A percentile compares a stretch with the other conserved stretches of the same genome.
Conservation (phyloP, 2,329 filamentous ascomycete genomes). For the Ustulina deusta region DNA sequence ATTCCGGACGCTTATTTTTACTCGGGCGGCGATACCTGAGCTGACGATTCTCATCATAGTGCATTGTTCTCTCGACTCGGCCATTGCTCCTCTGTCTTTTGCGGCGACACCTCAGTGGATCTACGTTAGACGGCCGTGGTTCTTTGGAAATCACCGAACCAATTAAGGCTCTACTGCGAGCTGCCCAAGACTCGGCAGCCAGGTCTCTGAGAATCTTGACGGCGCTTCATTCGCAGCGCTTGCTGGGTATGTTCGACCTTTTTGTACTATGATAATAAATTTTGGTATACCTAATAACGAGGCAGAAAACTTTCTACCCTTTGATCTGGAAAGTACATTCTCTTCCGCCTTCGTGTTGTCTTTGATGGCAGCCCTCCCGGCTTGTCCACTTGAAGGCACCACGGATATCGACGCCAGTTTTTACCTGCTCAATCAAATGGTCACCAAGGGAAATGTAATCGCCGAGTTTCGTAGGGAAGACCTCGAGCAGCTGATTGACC, state of each 20-base stretch:
- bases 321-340: constrained; percentile 27
- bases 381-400: constrained; percentile 9
- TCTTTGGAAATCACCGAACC: constrained; percentile 14
- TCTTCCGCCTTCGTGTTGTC: constrained; percentile 22
- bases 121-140: background rate
- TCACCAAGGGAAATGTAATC: constrained; percentile 18
- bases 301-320: constrained; percentile 23
- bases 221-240: constrained; percentile 22
- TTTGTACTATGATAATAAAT: background rate
- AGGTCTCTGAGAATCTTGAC: constrained; percentile 16
- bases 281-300: background rate
- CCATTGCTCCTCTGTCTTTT: constrained; percentile 18
- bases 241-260: constrained; percentile 4
- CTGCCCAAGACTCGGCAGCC: constrained; percentile 21
- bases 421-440: constrained; percentile 20
- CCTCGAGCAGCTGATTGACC: constrained; percentile 19
- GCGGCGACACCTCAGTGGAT: constrained; percentile 8
- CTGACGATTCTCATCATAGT: constrained; percentile 13
- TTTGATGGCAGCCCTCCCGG: constrained; percentile 18
- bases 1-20: background rate
- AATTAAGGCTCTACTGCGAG: constrained; percentile 21
- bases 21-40: background rate
- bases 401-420: constrained; percentile 13
- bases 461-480: constrained; percentile 22
- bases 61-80: constrained; percentile 18